Conservation (phyloP, 179 eudicot species). For the Camellia oleifera region DNA sequence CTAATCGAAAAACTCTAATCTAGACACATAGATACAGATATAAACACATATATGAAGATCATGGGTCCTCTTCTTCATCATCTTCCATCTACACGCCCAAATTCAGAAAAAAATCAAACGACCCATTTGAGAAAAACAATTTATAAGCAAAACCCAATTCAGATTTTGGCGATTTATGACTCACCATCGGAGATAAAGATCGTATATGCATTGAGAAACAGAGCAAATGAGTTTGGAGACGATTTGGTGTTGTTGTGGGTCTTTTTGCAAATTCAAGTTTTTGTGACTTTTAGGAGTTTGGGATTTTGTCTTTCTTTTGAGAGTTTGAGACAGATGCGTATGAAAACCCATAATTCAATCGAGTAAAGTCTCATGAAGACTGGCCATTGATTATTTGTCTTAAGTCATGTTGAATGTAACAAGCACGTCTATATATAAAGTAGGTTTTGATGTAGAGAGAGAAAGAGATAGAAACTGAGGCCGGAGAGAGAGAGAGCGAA, state of each 20-base stretch:
- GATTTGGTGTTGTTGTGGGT: neutral
- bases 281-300: too few species aligned
- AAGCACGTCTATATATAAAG: neutral
- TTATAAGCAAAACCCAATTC: slow-evolving; percentile 12
- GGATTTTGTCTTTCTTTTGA: neutral
- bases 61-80: slow-evolving; percentile 44
- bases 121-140: slow-evolving; percentile 26
- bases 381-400: neutral
- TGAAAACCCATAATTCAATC: neutral
- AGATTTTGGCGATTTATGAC: slow-evolving; percentile 5
- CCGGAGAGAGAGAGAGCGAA: neutral
- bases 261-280: neutral
- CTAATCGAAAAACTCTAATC: slow-evolving; percentile 22
- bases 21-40: neutral
- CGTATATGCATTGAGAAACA: too few species aligned
- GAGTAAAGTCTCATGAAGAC: neutral
- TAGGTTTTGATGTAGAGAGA: neutral
- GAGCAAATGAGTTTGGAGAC: too few species aligned
- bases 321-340: neutral
- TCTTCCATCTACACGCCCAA: slow-evolving; percentile 41
- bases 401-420: neutral
- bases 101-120: slow-evolving; percentile 17
- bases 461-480: neutral
- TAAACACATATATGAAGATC: slow-evolving; percentile 6
- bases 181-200: neutral